These are phyloP conservation scores for Adiantum capillusveneris DNA, from an alignment of 75 land plant genomes.

Conservation along the genomic window DNA sequence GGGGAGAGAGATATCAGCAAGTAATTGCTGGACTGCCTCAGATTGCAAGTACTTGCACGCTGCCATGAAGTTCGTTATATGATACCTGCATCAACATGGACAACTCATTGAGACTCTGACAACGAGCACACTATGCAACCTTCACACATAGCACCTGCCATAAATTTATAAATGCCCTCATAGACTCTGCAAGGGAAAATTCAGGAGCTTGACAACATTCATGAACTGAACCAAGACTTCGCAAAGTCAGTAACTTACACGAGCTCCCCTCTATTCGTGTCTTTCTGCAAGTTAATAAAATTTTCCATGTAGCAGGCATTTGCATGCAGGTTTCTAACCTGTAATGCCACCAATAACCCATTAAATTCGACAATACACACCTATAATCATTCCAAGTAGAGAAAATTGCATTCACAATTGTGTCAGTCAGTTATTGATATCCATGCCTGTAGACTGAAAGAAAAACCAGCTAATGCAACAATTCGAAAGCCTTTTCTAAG, in stretches of 20 bases:
- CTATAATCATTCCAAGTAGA: too few species aligned
- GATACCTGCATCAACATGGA: slow-evolving; percentile 16
- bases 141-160: too few species aligned
- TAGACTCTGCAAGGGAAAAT: too few species aligned
- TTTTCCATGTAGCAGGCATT: slow-evolving; percentile 41
- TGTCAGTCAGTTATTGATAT: too few species aligned
- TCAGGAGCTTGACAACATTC: too few species aligned
- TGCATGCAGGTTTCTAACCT: slow-evolving; percentile 34
- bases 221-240: too few species aligned
- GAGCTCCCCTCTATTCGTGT: slow-evolving; percentile 29
- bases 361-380: neutral
- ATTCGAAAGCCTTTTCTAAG: too few species aligned
- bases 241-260: slow-evolving; percentile 20
- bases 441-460: too few species aligned
- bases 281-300: slow-evolving; percentile 22
- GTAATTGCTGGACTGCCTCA: slow-evolving; percentile 21
- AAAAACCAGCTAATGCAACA: too few species aligned
- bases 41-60: slow-evolving; percentile 38
- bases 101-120: neutral
- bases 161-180: too few species aligned
- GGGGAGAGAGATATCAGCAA: slow-evolving; percentile 3
- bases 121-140: too few species aligned
- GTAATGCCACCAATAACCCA: neutral
- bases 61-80: slow-evolving; percentile 34
- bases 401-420: too few species aligned